Evolutionary conservation across 805 yeast genomes (phyloP), one percentile per base, ranked within the genome.

Genomic region (Pichia pseudocactophila): DNA sequence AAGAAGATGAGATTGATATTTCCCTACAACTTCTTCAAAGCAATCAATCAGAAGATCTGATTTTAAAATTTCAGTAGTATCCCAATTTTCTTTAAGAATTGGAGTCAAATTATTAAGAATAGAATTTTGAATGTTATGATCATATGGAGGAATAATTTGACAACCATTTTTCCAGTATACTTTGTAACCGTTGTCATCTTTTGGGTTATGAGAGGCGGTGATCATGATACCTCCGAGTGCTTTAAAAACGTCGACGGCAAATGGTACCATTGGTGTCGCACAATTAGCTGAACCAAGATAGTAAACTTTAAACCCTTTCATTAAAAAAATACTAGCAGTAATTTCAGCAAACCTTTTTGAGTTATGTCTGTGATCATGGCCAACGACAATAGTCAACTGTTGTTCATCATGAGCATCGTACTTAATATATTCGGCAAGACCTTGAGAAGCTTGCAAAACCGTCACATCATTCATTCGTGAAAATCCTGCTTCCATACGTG

Each of bases 101-200:
- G 95, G 90, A 3, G 50, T 59, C 46, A 85, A 62, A 53, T 85
- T 84, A 12, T 64, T 53, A 20, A 73, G 66, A 34, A 90, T 90
- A 2, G 68, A 55, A 2, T 58, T 46, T 18, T 96, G 88, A 48
- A 90, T 90, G 1, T 71, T 78, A 2, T 54, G 53, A 55, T 92
- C 97, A 55, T 81, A 87, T 0, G 98, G 97, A 2, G 96, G 89
- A 36, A 90, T 86, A 49, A 90, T 92, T 60, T 92, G 97, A 60
- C 97, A 90, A 4, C 96, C 97, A 57, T 90, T 90, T 9, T 71
- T 66, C 77, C 92, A 87, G 65, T 92, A 90, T 1, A 90, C 97
- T 57, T 90, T 90, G 64, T 86, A 90, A 0, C 97, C 97, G 56
- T 89, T 89, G 57, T 88, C 96, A 58, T 74, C 66, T 28, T 82